Evolutionary conservation across 2,329 filamentous ascomycete genomes (phyloP), one percentile per base, ranked within the genome.

Genomic region (Ophiostoma triangulosporum): DNA sequence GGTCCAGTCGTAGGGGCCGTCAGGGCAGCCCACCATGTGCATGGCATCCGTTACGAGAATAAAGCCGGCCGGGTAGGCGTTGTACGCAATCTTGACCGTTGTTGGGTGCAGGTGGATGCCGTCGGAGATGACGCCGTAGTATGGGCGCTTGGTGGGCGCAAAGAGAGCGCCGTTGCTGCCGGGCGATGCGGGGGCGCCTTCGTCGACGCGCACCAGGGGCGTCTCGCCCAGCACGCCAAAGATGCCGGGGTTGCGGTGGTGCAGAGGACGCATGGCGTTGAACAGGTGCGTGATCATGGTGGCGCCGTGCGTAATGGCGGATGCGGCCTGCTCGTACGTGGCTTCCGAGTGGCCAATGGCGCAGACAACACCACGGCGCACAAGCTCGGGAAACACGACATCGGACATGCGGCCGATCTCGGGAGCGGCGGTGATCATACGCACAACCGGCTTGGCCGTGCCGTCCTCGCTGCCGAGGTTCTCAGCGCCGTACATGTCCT

Each of bases 21-120:
- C 89, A 0, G 86, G 84, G 52, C 94, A 73, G 1, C 90, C 90
- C 20, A 87, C 83, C 15, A 95, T 76, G 60, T 87, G 83, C 88
- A 95, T 95, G 5, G 89, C 89, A 66, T 96, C 90, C 0, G 90
- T 95, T 45, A 96, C 89, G 6, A 96, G 78, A 56, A 95, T 85
- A 62, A 93, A 83, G 0, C 90, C 90, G 4, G 83, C 77, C 0
- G 88, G 88, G 63, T 95, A 87, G 0, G 88, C 83, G 60, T 87
- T 87, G 71, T 84, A 94, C 1, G 90, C 89, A 56, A 95, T 91
- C 66, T 89, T 90, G 68, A 95, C 81, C 0, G 86, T 87, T 1
- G 88, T 90, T 0, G 88, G 86, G 61, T 95, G 89, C 31, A 95
- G 73, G 65, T 96, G 90, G 57, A 94, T 88, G 20, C 90, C 90